Base-by-base conservation (phyloP, 2,329 filamentous ascomycete species). In the Chaetomium strumarium region DNA sequence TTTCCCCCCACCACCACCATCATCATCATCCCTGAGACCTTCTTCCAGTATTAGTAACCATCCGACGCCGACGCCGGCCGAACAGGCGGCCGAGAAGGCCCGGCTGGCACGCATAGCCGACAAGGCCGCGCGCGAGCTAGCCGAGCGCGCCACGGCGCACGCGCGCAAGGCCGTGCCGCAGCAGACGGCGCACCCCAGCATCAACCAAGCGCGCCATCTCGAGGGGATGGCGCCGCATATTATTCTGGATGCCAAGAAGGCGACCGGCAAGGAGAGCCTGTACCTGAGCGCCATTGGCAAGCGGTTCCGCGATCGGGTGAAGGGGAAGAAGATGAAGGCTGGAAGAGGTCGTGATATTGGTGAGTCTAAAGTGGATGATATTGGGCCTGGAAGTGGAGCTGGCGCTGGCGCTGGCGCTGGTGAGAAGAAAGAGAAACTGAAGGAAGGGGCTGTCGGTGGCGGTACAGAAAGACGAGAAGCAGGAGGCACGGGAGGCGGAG, bases 221-320 rank as follows among this genome's bases (percentile, higher is more conserved):
- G 71, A 74, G 9, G 72, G 75, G 40, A 70, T 83, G 24, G 68
- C 72, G 8, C 84, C 86, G 2, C 81, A 86, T 62, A 74, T 92
- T 51, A 87, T 96, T 54, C 75, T 88, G 19, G 85, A 88, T 55
- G 88, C 91, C 1, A 87, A 88, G 58, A 85, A 86, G 59, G 86
- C 90, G 1, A 88, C 85, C 1, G 84, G 87, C 13, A 76, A 85
- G 42, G 90, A 96, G 68, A 87, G 85, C 1, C 77, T 87, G 16
- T 95, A 84, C 63, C 71, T 85, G 12, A 75, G 75, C n/a, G 79
- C 80, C 37, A 82, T 85, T 51, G 77, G 72, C 7, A 71, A 70
- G 44, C 72, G 80, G 10, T 73, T 84, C 8, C 53, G 61, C 19
- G 58, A 63, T 13, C 51, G 57, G 14, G 56, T 56, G 12, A 52